These are phyloP conservation scores for Fusarium piperis DNA, from an alignment of 2,329 filamentous ascomycete genomes.

Conservation along the genomic window DNA sequence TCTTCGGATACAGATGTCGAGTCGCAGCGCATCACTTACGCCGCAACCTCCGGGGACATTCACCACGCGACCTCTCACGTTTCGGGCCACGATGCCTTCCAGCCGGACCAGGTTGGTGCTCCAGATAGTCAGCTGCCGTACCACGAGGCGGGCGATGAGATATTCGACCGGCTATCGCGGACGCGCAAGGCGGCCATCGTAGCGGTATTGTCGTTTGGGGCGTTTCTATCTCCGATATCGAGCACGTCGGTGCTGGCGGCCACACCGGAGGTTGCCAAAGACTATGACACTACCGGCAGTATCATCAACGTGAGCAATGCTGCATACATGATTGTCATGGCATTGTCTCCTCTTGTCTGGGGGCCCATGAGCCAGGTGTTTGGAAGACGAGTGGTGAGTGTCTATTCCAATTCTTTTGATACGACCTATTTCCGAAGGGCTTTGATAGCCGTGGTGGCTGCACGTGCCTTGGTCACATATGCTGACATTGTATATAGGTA, in stretches of 20 bases:
- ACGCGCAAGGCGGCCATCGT: constrained; percentile 74
- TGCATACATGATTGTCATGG: constrained; percentile 80
- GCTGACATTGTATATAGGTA: constrained; percentile 33
- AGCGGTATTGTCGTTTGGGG: constrained; percentile 75
- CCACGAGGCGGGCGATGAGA: constrained; percentile 53
- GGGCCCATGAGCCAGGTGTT: constrained; percentile 76
- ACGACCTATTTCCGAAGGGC: not conserved
- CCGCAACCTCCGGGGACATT: constrained; percentile 3
- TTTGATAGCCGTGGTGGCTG: not conserved
- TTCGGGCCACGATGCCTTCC: constrained; percentile 45
- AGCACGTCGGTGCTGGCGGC: constrained; percentile 79
- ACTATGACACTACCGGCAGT: constrained; percentile 71
- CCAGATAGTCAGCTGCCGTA: constrained; percentile 26
- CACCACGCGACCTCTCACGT: constrained; percentile 43
- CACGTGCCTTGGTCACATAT: not conserved
- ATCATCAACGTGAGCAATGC: constrained; percentile 81
- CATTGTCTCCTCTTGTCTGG: constrained; percentile 74
- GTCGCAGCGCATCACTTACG: not conserved
- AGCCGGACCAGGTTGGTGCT: constrained; percentile 18
- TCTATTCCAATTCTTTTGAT: not conserved
- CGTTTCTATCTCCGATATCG: constrained; percentile 79
- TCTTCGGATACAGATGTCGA: constrained; percentile 2
- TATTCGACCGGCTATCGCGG: constrained; percentile 72
- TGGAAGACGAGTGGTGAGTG: constrained; percentile 65
- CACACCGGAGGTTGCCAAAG: constrained; percentile 75